phyloP scores from a whole-genome alignment of 2,329 filamentous ascomycete species.

The Ramularia collo-cygni region DNA sequence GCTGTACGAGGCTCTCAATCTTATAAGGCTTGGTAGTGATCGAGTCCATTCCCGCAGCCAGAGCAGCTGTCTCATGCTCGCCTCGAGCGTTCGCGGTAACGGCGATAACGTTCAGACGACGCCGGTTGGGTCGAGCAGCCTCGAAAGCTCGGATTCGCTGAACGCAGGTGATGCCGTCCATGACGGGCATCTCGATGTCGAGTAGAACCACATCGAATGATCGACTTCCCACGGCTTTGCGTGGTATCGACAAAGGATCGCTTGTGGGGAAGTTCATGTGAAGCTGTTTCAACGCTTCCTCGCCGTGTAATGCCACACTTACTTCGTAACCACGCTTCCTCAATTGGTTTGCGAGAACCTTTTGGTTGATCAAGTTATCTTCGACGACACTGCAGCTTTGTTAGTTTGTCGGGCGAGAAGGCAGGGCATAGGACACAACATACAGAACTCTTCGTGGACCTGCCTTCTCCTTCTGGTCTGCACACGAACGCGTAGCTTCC shows the following conservation, averaged over 20 bases:
- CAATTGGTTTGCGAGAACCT: constrained; percentile 23
- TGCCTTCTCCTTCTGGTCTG: not conserved
- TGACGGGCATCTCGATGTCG: constrained; percentile 30
- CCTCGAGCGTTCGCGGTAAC: constrained; percentile 27
- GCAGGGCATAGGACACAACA: too few species aligned
- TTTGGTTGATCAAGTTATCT: constrained; percentile 28
- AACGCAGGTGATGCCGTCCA: constrained; percentile 24
- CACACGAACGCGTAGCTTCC: constrained; percentile 1
- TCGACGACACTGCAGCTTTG: constrained; percentile 14
- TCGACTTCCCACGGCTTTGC: constrained; percentile 9
- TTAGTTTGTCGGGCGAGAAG: too few species aligned
- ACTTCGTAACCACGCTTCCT: constrained; percentile 21
- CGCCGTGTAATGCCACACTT: constrained; percentile 20
- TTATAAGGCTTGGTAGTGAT: constrained; percentile 19
- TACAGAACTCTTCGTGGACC: constrained; percentile 4
- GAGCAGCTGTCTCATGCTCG: constrained; percentile 21
- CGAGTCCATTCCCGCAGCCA: constrained; percentile 24
- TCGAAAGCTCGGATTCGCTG: constrained; percentile 23
- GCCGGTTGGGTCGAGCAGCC: constrained; percentile 7
- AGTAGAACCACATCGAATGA: constrained; percentile 23
- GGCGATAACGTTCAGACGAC: constrained; percentile 23
- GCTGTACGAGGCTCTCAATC: constrained; percentile 15
- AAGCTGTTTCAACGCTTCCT: constrained; percentile 23
- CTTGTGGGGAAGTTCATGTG: constrained; percentile 6
- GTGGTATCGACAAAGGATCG: constrained; percentile 1